These are phyloP conservation scores for Nemania serpens DNA, from an alignment of 2,329 filamentous ascomycete species.

Conservation along the genomic window DNA sequence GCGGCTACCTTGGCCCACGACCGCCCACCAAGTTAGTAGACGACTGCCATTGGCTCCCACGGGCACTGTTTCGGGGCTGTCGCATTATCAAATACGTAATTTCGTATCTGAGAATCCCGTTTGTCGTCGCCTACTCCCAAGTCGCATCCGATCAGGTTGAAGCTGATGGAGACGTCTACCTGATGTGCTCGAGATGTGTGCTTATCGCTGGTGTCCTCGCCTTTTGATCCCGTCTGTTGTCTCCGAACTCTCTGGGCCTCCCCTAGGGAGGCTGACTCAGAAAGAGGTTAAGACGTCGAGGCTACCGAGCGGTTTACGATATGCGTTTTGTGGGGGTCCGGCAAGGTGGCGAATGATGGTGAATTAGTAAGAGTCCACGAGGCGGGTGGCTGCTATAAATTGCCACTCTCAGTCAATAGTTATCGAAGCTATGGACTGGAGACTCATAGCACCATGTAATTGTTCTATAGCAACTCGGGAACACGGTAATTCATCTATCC, in stretches of 20 bases:
- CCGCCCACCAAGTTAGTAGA: not conserved
- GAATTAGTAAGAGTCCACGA: not conserved
- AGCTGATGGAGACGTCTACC: conserved; percentile 1
- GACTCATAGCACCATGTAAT: no score
- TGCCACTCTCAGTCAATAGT: not conserved
- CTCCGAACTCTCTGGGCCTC: not conserved
- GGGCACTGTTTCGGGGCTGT: not conserved
- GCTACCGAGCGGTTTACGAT: not conserved
- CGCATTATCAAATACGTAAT: conserved; percentile 7
- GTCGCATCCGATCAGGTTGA: not conserved
- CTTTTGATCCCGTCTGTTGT: conserved; percentile 3
- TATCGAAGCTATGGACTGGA: no score
- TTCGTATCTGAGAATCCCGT: conserved; percentile 10
- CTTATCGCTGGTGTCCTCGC: not conserved
- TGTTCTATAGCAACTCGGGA: no score
- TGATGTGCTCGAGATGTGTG: not conserved
- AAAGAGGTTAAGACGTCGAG: not conserved
- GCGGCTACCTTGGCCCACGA: conserved; percentile 7
- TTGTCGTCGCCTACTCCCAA: not conserved
- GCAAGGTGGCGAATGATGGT: not conserved
- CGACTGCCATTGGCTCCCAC: not conserved
- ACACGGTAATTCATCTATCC: no score
- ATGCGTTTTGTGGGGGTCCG: not conserved
- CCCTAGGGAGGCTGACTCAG: not conserved
- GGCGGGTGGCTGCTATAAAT: not conserved